phyloP scores from a whole-genome alignment of 768 basidiomycete species.

The Floccularia luteovirens region DNA sequence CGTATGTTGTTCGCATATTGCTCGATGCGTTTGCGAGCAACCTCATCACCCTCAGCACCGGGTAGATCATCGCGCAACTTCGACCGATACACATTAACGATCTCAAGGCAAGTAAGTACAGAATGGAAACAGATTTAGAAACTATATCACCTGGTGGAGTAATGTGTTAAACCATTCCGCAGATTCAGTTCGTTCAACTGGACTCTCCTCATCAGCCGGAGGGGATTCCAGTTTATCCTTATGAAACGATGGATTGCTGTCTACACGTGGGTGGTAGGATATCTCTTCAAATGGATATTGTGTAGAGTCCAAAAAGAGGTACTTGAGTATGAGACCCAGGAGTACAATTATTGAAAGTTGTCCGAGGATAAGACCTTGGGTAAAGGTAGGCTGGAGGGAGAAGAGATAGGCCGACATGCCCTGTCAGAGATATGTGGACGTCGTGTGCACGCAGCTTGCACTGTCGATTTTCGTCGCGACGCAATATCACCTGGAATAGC shows the following conservation, averaged over 20 bases:
- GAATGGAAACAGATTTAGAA: conserved; percentile 3
- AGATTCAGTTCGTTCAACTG: conserved; percentile 47
- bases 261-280: conserved; percentile 52
- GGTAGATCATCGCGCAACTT: conserved; percentile 66
- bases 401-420: conserved; percentile 52
- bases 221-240: conserved; percentile 21
- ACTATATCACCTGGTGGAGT: conserved; percentile 58
- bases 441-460: neutral
- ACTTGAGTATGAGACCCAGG: conserved; percentile 78
- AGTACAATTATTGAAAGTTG: conserved; percentile 83
- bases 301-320: conserved; percentile 87
- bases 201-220: conserved; percentile 13
- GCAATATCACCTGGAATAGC: neutral
- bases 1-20: conserved; percentile 73
- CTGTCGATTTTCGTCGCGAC: neutral
- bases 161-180: conserved; percentile 90
- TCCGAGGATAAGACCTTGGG: conserved; percentile 89
- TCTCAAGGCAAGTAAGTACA: conserved; percentile 25
- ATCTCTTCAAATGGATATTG: conserved; percentile 46
- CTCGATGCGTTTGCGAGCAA: conserved; percentile 74
- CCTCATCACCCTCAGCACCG: conserved; percentile 76
- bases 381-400: conserved; percentile 83
- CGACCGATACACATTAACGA: conserved; percentile 66
- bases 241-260: conserved; percentile 35
- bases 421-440: neutral